Evolutionary conservation across 176 grass and related monocot genomes (phyloP).

Genomic region (Musa itinerans): DNA sequence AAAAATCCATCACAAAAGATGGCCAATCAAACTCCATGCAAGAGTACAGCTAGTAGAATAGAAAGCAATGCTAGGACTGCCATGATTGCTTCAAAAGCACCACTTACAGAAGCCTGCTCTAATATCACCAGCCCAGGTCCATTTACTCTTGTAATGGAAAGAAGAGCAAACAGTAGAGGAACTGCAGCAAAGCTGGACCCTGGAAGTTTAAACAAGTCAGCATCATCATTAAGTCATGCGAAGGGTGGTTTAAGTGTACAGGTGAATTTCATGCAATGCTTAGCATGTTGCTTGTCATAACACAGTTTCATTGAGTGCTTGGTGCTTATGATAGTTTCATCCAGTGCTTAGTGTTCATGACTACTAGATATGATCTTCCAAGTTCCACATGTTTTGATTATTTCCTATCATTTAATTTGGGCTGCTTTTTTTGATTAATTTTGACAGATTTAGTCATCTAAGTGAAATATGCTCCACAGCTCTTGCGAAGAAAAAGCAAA

Average conservation of each 20-base stretch:
- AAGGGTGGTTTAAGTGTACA: conserved; percentile 13
- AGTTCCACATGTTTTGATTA: neutral
- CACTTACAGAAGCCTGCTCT: conserved; percentile 23
- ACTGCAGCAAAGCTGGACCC: conserved; percentile 26
- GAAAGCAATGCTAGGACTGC: conserved; percentile 30
- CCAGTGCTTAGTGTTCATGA: neutral
- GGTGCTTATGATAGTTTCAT: neutral
- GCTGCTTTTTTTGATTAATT: neutral
- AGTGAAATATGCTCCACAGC: neutral
- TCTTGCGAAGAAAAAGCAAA: neutral
- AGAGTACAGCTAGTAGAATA: conserved; percentile 22
- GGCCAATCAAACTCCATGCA: conserved; percentile 7
- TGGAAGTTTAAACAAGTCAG: conserved; percentile 25
- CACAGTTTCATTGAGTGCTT: too few relatives aligned
- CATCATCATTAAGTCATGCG: conserved; percentile 10
- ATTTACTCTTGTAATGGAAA: conserved; percentile 40
- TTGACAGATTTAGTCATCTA: neutral
- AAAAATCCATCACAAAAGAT: conserved; percentile 33
- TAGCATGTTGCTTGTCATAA: neutral
- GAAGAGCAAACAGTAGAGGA: conserved; percentile 25
- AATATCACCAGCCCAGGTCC: conserved; percentile 20
- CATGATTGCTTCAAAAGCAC: conserved; percentile 18
- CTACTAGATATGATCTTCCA: neutral
- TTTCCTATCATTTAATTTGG: neutral
- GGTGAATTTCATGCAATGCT: conserved; percentile 22